These are phyloP conservation scores for Jamesozyma jinghongensis DNA, from an alignment of 805 yeast species.

Conservation along the genomic window DNA sequence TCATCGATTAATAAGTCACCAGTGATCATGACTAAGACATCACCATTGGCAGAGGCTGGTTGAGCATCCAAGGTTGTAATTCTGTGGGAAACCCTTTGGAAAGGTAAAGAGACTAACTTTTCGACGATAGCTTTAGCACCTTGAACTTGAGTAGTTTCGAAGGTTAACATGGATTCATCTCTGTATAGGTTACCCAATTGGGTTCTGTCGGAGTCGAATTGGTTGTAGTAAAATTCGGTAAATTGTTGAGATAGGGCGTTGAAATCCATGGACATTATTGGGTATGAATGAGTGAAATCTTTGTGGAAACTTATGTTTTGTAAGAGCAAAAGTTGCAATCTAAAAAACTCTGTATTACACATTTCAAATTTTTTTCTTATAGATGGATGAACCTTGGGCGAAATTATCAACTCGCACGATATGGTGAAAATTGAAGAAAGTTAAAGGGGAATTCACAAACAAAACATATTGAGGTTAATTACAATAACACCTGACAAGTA, in stretches of 20 bases:
- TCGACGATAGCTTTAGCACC: conserved; percentile 92
- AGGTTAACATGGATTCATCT: conserved; percentile 95
- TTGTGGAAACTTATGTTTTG: neutral
- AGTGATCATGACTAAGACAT: conserved; percentile 94
- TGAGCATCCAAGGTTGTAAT: conserved; percentile 95
- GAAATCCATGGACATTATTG: conserved; percentile 34
- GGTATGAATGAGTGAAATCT: neutral
- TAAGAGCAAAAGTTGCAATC: neutral
- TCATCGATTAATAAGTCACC: conserved; percentile 89
- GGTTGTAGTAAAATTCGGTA: conserved; percentile 90
- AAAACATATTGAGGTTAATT: too few species aligned
- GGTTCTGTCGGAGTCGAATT: conserved; percentile 85
- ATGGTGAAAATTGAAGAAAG: too few species aligned
- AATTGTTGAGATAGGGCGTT: conserved; percentile 60
- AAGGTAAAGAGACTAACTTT: conserved; percentile 80
- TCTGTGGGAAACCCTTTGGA: conserved; percentile 87
- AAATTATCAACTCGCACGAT: too few species aligned
- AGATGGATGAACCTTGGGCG: neutral
- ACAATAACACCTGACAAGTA: too few species aligned
- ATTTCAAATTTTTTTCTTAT: too few species aligned
- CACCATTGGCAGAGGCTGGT: conserved; percentile 89
- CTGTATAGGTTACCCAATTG: conserved; percentile 92
- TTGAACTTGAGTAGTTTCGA: conserved; percentile 88
- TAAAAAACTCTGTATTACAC: neutral
- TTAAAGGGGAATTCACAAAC: too few species aligned